Base-by-base conservation (phyloP, 2,329 filamentous ascomycete genomes). In the Calonectria pseudoturangicola region DNA sequence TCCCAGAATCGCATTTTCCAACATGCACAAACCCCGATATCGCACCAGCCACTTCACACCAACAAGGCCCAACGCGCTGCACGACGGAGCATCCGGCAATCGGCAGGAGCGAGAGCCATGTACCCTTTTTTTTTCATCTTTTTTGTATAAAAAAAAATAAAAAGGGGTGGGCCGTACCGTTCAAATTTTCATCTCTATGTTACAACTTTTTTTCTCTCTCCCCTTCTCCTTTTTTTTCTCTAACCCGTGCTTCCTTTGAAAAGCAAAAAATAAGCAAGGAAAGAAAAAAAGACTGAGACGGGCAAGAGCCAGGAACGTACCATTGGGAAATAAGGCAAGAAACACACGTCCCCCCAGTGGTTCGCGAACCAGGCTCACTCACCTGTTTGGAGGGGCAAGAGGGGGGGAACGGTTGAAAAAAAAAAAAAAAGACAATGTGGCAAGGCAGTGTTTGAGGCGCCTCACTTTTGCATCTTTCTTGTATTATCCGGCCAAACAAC, bases 401-500 rank as follows among this genome's bases (percentile, higher is more conserved):
- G 41, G 41, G 58, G 51, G 28, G 41, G n/a, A 6, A 33, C 30
- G 13, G 16, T 30, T 28, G 25, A 63, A 63, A 63, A 63, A 60
- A 60, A 60, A 58, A 58, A 58, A 21, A 58, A 63, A 63, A 33
- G 27, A 58, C 43, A 65, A 45, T 65, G 41, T 16, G 39, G 41
- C 58, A 18, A 47, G 41, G 39, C 41, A 30, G 16, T 47, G 58
- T 63, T 63, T 63, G 58, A 47, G 41, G 39, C 45, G 58, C 58
- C 58, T 63, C 41, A 41, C 21, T 47, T 63, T 63, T 43, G 58
- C 58, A 45, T 63, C 58, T 63, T 63, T 63, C 39, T 43, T 43
- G 41, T 63, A 45, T 47, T 47, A 43, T 63, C 58, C 54, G 54
- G 36, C 54, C 54, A 27, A 60, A 60, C 54, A 60, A 25, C 54